phyloP scores from a whole-genome alignment of 768 basidiomycete genomes.

The Lentinula lateritia region DNA sequence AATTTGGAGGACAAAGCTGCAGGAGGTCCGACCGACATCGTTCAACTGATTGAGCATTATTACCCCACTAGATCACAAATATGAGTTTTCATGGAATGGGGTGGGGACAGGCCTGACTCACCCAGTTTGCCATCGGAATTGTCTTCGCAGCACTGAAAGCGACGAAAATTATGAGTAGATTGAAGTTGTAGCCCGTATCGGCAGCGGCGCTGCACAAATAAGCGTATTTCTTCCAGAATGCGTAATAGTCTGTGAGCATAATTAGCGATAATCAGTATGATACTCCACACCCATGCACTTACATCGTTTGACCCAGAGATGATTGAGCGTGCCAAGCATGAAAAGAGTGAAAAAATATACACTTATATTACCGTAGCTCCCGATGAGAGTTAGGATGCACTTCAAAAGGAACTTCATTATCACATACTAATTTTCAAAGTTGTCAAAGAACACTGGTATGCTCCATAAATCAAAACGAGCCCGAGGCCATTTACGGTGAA shows the following conservation, averaged over 20 bases:
- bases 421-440: constrained; percentile 13
- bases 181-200: constrained; percentile 21
- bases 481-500: constrained; percentile 16
- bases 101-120: not conserved
- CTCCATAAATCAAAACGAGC: constrained; percentile 17
- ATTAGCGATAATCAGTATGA: not conserved
- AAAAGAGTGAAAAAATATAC: constrained; percentile 15
- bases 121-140: constrained; percentile 16
- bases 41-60: constrained; percentile 19
- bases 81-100: too few species aligned
- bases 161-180: constrained; percentile 20
- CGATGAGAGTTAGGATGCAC: not conserved
- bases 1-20: not conserved
- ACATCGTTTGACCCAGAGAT: constrained; percentile 19
- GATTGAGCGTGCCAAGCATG: constrained; percentile 18
- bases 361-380: constrained; percentile 17
- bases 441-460: constrained; percentile 17
- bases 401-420: not conserved
- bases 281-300: not conserved
- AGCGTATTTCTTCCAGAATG: constrained; percentile 21
- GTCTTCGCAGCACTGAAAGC: constrained; percentile 19
- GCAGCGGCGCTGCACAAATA: constrained; percentile 18
- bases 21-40: constrained; percentile 9
- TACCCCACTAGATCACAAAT: constrained; percentile 15
- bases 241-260: constrained; percentile 7